These are phyloP conservation scores for Durusdinium trenchii DNA, from an alignment of 73 alveolate genomes.

Conservation along the genomic window DNA sequence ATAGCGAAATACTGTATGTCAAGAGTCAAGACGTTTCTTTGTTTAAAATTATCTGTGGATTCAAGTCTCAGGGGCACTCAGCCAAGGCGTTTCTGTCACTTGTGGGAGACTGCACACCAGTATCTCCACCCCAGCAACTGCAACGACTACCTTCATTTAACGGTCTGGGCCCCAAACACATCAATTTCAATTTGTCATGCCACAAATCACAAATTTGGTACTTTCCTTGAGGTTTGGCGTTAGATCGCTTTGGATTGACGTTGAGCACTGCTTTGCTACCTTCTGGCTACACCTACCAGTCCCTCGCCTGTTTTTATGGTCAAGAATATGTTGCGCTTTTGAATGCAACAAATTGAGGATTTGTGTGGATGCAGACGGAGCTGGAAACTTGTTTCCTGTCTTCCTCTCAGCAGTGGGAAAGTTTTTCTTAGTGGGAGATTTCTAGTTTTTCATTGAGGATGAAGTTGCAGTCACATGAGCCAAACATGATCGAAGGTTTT, in stretches of 20 bases:
- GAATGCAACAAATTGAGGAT: neutral
- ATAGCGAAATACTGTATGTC: too few relatives aligned
- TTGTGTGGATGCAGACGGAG: constrained; percentile 47
- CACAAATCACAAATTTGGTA: too few relatives aligned
- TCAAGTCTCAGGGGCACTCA: too few relatives aligned
- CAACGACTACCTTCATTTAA: constrained; percentile 16
- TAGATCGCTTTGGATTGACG: constrained; percentile 49
- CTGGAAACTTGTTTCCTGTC: constrained; percentile 20
- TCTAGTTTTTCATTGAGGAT: neutral
- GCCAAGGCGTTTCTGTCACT: constrained; percentile 43
- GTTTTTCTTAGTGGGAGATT: neutral
- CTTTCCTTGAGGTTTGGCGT: constrained; percentile 42
- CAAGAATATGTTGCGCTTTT: neutral
- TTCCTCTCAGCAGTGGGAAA: neutral
- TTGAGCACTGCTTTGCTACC: constrained; percentile 43
- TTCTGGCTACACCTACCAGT: constrained; percentile 47
- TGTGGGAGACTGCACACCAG: constrained; percentile 26
- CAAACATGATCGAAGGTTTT: neutral
- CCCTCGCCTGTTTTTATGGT: neutral
- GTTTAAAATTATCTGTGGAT: too few relatives aligned
- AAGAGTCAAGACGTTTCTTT: too few relatives aligned
- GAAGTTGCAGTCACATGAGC: neutral
- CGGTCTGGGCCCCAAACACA: constrained; percentile 9
- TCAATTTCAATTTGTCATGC: too few relatives aligned
- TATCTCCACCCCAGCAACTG: constrained; percentile 36